Conservation (phyloP, 352 stramenopile species). For the Globisporangium spiculum region DNA sequence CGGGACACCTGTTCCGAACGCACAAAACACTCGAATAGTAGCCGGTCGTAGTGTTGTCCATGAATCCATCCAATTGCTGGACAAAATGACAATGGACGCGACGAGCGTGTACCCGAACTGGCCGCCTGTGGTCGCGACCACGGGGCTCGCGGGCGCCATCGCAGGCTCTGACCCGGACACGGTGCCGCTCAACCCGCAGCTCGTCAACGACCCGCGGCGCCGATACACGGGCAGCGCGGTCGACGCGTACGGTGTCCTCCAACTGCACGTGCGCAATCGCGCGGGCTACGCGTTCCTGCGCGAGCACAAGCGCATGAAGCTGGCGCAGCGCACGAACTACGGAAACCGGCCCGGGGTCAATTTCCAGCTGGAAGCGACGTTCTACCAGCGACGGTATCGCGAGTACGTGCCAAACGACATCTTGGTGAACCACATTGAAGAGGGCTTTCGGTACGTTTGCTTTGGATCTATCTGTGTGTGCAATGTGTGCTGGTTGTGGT, state of each 20-base stretch:
- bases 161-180: constrained; percentile 40
- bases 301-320: constrained; percentile 36
- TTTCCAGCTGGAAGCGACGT: constrained; percentile 16
- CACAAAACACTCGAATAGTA: not conserved
- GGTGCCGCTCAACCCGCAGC: constrained; percentile 41
- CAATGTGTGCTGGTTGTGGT: not conserved
- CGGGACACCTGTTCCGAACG: not conserved
- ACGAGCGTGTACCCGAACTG: constrained; percentile 53
- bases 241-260: constrained; percentile 45
- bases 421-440: constrained; percentile 28
- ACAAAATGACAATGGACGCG: constrained; percentile 44
- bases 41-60: not conserved
- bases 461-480: not conserved
- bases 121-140: constrained; percentile 42
- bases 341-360: not conserved
- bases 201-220: constrained; percentile 52
- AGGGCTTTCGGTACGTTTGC: constrained; percentile 33
- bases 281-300: constrained; percentile 52
- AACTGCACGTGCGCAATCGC: constrained; percentile 53
- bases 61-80: constrained; percentile 7
- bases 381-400: constrained; percentile 37
- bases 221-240: constrained; percentile 35
- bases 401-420: constrained; percentile 53
- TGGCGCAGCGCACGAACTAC: constrained; percentile 10
- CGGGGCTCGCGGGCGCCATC: constrained; percentile 50